Evolutionary conservation across 2,329 filamentous ascomycete species (phyloP), one percentile per base, ranked within the genome.

Genomic region (Madurella fahalii): DNA sequence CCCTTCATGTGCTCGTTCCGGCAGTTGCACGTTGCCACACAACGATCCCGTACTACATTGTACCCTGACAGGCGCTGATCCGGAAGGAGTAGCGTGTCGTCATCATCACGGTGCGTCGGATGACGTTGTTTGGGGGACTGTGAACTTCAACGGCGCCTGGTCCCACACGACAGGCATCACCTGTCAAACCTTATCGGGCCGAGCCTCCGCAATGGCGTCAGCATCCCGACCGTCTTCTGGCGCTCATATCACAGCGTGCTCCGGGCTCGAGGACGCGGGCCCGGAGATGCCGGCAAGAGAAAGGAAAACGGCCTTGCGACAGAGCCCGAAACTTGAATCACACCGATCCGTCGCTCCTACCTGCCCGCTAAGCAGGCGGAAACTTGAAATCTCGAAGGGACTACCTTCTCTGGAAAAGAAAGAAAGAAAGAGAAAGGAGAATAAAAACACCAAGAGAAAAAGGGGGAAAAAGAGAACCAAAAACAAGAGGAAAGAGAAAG

Each of bases 381-480:
- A 20, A 34, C 15, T 32, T 15, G 40, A 17, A 12, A 40, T 34
- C 18, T 15, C 37, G 40, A 20, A 17, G 40, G 16, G 12, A 39
- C 25, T 34, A 16, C 20, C 39, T n/a, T 2, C 20, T 4, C n/a
- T 2, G 39, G 16, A 1, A 58, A 61, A 61, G 58, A 60, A 59
- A 61, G 58, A 63, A 63, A 63, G 60, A 62, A 62, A 62, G 60
- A 63, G 60, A 61, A 64, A 63, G 54, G 58, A 64, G 59, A 61
- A 63, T 47, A 57, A 60, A 62, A 64, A 63, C 40, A 43, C 40
- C 42, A 62, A 61, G 58, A 61, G 55, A 63, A 62, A 63, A 61
- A 57, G 41, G 58, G 53, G 55, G 54, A 32, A 59, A 61, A 64
- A 64, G 59, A 62, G 56, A 59, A 61, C 43, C 50, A 58, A 61